Evolutionary conservation across 257 asterid species (phyloP), one percentile per base, ranked within the genome.

Genomic region (Lavandula angustifolia): DNA sequence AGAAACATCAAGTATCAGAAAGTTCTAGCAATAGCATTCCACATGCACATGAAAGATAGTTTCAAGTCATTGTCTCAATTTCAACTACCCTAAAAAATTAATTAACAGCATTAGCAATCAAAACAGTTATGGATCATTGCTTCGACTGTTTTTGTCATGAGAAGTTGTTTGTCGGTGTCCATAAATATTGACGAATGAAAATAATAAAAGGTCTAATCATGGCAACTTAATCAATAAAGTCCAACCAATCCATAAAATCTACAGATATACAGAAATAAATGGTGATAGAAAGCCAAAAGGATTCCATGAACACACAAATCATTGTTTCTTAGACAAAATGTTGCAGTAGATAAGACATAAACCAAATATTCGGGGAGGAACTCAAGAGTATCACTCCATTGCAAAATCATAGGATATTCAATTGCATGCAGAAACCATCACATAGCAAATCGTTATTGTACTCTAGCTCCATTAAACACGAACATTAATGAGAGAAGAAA

Each of bases 361-460:
- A n/a, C 29, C 22, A 27, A 1, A 37, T 3, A 68, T 33, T 9
- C 3, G 5, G 9, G n/a, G n/a, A 63, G 5, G 7, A 38, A 32
- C 11, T 55, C 7, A 13, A 3, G 18, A 47, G 31, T 13, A 42
- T 7, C 55, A 64, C 35, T 32, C 54, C 68, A 75, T 66, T 60
- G 76, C 60, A 48, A 47, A 67, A 62, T 43, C 67, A 53, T 37
- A 31, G 3, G 53, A 67, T 56, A 14, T 16, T 47, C 62, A 67
- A 71, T 49, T 76, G 78, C 81, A 72, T 76, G 81, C 70, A 63
- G 50, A 41, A 65, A 22, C 51, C 65, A 63, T 29, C 31, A 64
- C 22, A 57, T 10, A 49, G 22, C 70, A 56, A 35, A 62, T 8
- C 54, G 56, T 29, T 7, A 42, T 27, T 32, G 9, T 5, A 11